A percentile compares a stretch with the other conserved stretches of the same genome.
These are phyloP conservation scores for Cutaneotrichosporon spelunceum DNA, from an alignment of 1,284 basidiomycete species.

Conservation along the genomic window DNA sequence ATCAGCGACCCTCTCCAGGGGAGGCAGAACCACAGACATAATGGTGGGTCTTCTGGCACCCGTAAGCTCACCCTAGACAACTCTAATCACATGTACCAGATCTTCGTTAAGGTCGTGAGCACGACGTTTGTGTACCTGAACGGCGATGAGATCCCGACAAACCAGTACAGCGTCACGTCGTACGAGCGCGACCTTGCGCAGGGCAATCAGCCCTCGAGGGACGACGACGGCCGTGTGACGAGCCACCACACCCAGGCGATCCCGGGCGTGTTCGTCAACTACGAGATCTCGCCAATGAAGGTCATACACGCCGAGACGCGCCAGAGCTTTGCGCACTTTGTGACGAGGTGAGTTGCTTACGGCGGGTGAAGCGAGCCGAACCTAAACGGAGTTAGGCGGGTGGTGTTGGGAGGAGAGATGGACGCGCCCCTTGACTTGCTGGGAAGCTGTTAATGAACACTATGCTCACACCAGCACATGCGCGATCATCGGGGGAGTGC, in stretches of 20 bases:
- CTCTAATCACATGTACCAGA: slow-evolving; percentile 22
- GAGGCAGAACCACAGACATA: slow-evolving; percentile 59
- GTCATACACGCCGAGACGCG: slow-evolving; percentile 86
- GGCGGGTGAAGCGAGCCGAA: neutral
- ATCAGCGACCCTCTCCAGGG: slow-evolving; percentile 80
- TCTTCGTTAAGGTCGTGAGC: slow-evolving; percentile 80
- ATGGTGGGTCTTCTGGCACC: slow-evolving; percentile 50
- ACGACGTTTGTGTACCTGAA: slow-evolving; percentile 83
- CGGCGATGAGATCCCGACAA: slow-evolving; percentile 57
- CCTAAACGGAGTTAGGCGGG: neutral
- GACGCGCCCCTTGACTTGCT: neutral
- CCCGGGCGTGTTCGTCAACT: slow-evolving; percentile 90
- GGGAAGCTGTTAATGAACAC: neutral
- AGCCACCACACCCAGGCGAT: slow-evolving; percentile 76
- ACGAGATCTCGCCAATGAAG: slow-evolving; percentile 95
- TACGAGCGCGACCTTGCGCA: slow-evolving; percentile 83
- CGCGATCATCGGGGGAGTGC: slow-evolving; percentile 93
- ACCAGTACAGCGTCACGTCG: slow-evolving; percentile 89
- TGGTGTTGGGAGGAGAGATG: neutral
- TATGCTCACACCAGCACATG: slow-evolving; percentile 66
- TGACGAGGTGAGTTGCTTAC: slow-evolving; percentile 72
- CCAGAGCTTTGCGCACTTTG: slow-evolving; percentile 93
- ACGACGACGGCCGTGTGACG: slow-evolving; percentile 64
- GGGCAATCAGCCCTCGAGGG: slow-evolving; percentile 57
- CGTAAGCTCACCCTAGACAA: slow-evolving; percentile 11